Evolutionary conservation across 1,284 basidiomycete genomes (phyloP).

Genomic region (Trichosporon inkin): DNA sequence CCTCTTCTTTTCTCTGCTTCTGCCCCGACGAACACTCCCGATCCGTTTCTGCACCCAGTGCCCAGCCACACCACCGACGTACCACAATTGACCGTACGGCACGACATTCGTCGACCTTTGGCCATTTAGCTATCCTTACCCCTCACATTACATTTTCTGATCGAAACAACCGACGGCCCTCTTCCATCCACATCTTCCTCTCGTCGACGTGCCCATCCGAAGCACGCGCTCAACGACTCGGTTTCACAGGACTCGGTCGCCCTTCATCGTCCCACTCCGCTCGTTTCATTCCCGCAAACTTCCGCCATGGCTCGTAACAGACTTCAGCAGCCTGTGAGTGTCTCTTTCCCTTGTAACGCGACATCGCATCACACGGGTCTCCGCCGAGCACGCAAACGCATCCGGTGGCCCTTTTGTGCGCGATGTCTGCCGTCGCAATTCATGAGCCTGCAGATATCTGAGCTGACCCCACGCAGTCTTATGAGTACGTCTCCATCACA

Average conservation of each 20-base stretch:
- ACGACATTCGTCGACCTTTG: conserved; percentile 1
- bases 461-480: conserved; percentile 2
- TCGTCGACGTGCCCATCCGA: neutral
- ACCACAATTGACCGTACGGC: neutral
- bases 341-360: neutral
- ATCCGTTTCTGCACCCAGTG: too few relatives aligned
- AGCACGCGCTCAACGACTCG: neutral
- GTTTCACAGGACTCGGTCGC: neutral
- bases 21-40: too few relatives aligned
- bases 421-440: too few relatives aligned
- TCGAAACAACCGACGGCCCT: neutral
- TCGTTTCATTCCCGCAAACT: neutral
- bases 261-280: neutral
- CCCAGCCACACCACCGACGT: too few relatives aligned
- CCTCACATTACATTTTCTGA: conserved; percentile 5
- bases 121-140: neutral
- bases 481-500: conserved; percentile 14
- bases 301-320: conserved; percentile 24
- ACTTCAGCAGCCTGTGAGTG: conserved; percentile 20
- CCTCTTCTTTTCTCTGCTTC: too few relatives aligned
- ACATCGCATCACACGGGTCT: neutral
- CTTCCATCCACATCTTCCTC: neutral
- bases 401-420: too few relatives aligned
- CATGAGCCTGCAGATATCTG: neutral
- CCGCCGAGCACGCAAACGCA: neutral